Evolutionary conservation across 2,329 filamentous ascomycete species (phyloP), one percentile per base, ranked within the genome.

Genomic region (Pleomassaria siparia): DNA sequence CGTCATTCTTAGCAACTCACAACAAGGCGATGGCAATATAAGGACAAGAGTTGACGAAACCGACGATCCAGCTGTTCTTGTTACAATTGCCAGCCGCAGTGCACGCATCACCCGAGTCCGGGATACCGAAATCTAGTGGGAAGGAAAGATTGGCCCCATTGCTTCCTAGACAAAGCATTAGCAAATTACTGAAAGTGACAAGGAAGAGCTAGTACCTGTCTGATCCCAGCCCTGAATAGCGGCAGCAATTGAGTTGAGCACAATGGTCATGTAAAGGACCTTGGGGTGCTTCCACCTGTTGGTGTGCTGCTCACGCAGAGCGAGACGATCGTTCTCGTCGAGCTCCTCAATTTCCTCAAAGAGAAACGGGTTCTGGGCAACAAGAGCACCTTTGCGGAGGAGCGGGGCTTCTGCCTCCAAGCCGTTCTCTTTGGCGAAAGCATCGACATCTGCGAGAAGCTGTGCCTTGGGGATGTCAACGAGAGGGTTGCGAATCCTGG

Each of bases 151-250:
- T 85, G 40, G 82, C 82, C 32, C 62, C 62, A 43, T 52, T 52
- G n/a, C 40, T n/a, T 44, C 29, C 29, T 30, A 30, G 8, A 13
- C 29, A 9, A 32, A 4, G 16, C n/a, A n/a, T n/a, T n/a, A n/a
- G n/a, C n/a, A n/a, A n/a, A n/a, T n/a, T n/a, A n/a, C n/a, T n/a
- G n/a, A n/a, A n/a, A n/a, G n/a, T n/a, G n/a, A n/a, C n/a, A n/a
- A n/a, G 10, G 29, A 7, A 13, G 10, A 30, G 12, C 29, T n/a
- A n/a, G 12, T 30, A 30, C 62, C 5, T n/a, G 82, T 85, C 64
- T 85, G 82, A 57, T 86, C 83, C 84, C 83, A 86, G 16, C 84
- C 83, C 26, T 75, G 70, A 22, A 88, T 83, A n/a, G 84, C 84
- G 5, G 85, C 85, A 32, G 83, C 84, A 45, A 88, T 81, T 10